A percentile compares a stretch with the other conserved stretches of the same genome.
Conservation (phyloP, 1,284 basidiomycete genomes). For the Cutaneotrichosporon dermatis region DNA sequence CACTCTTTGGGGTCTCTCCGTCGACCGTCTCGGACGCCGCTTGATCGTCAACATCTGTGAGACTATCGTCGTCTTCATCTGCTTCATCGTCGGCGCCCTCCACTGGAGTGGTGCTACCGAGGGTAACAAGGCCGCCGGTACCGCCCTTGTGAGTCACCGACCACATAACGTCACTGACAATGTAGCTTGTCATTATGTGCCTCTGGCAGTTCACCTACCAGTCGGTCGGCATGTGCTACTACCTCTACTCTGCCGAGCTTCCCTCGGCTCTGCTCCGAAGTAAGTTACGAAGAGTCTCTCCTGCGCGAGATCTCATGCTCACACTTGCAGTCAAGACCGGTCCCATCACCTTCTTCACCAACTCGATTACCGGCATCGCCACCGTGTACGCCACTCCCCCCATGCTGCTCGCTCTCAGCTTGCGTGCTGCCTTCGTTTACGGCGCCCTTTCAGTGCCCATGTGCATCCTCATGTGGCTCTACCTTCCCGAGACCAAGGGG, state of each 20-base stretch:
- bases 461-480: constrained; percentile 24
- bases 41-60: constrained; percentile 5
- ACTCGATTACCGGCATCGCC: constrained; percentile 24
- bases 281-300: background rate
- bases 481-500: constrained; percentile 31
- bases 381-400: constrained; percentile 27
- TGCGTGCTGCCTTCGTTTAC: constrained; percentile 26
- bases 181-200: constrained; percentile 21
- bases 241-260: constrained; percentile 26
- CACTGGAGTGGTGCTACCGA: constrained; percentile 18
- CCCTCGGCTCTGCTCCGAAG: constrained; percentile 26
- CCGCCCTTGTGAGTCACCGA: background rate
- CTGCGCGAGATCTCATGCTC: background rate
- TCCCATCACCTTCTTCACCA: constrained; percentile 18
- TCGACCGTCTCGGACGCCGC: constrained; percentile 26
- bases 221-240: constrained; percentile 18
- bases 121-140: constrained; percentile 16
- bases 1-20: constrained; percentile 8
- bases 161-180: background rate
- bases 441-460: constrained; percentile 22
- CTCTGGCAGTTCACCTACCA: constrained; percentile 26
- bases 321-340: constrained; percentile 22
- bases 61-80: constrained; percentile 8
- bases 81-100: constrained; percentile 22
- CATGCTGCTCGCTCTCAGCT: constrained; percentile 19